Evolutionary conservation across 1,284 basidiomycete species (phyloP).

Genomic region (Leccinum griseonigrum): DNA sequence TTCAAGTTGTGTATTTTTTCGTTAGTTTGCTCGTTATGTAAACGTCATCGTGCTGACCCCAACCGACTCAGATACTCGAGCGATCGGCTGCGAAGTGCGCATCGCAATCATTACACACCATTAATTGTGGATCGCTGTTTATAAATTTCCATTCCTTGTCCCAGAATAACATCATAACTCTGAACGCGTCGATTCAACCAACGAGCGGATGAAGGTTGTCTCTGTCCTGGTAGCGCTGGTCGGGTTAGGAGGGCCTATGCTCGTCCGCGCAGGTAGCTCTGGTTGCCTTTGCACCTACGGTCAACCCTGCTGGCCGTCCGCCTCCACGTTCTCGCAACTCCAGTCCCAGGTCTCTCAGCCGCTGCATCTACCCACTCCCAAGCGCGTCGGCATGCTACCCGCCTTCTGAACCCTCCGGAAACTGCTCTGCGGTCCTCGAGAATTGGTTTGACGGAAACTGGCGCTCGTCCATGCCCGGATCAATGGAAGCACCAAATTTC

Average conservation of each 20-base stretch:
- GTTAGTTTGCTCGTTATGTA: no score
- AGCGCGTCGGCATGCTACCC: slow-evolving; percentile 30
- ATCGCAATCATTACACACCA: neutral
- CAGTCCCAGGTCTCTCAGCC: slow-evolving; percentile 30
- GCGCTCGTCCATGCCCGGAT: slow-evolving; percentile 41
- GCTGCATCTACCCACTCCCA: slow-evolving; percentile 26
- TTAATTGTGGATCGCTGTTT: no score
- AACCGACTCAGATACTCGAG: no score
- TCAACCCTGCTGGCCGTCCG: slow-evolving; percentile 41
- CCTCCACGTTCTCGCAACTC: slow-evolving; percentile 35
- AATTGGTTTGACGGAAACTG: slow-evolving; percentile 36
- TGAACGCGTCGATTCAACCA: neutral
- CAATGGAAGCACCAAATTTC: slow-evolving; percentile 40
- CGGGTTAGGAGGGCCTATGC: neutral
- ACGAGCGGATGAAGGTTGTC: slow-evolving; percentile 5
- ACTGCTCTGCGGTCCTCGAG: slow-evolving; percentile 28
- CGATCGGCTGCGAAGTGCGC: no score
- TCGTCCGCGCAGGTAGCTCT: neutral
- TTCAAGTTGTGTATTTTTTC: no score
- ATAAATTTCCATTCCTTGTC: no score
- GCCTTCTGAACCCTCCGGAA: slow-evolving; percentile 15
- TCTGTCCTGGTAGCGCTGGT: neutral
- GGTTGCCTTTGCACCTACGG: slow-evolving; percentile 9
- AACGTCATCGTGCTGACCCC: neutral
- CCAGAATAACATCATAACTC: no score